Evolutionary conservation across 2,329 filamentous ascomycete species (phyloP).

Genomic region (Trichophyton rubrum): DNA sequence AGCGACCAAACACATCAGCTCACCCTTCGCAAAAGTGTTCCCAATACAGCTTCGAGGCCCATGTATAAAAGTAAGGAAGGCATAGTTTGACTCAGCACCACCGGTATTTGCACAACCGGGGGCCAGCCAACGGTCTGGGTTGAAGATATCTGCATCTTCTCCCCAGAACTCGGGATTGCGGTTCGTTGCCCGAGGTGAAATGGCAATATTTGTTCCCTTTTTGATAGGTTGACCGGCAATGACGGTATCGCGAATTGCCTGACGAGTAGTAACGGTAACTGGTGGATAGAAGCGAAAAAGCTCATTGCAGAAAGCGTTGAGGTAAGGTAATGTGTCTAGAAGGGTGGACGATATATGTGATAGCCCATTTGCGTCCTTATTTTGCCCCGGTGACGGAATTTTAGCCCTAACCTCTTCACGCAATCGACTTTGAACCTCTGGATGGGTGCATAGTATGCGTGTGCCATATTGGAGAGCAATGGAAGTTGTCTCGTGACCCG

Average conservation of each 20-base stretch:
- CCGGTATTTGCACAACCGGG: slow-evolving; percentile 46
- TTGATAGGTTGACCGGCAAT: slow-evolving; percentile 54
- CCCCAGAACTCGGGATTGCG: slow-evolving; percentile 61
- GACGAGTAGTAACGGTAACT: slow-evolving; percentile 57
- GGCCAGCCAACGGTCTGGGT: slow-evolving; percentile 63
- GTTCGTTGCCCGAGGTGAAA: slow-evolving; percentile 58
- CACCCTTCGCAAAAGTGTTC: slow-evolving; percentile 63
- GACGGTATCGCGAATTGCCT: slow-evolving; percentile 52
- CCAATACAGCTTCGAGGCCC: slow-evolving; percentile 81
- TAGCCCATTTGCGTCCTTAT: neutral
- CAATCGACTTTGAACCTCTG: slow-evolving; percentile 52
- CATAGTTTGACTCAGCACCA: slow-evolving; percentile 63
- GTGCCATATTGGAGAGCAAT: slow-evolving; percentile 63
- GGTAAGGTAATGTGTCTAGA: slow-evolving; percentile 62
- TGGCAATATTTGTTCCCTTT: slow-evolving; percentile 55
- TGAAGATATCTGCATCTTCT: slow-evolving; percentile 57
- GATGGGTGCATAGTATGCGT: slow-evolving; percentile 55
- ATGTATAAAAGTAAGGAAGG: slow-evolving; percentile 71
- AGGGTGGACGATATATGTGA: slow-evolving; percentile 29
- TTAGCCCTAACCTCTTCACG: slow-evolving; percentile 53
- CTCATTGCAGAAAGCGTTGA: slow-evolving; percentile 68
- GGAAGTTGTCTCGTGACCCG: slow-evolving; percentile 70
- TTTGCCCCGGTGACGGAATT: slow-evolving; percentile 39
- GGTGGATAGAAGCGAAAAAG: slow-evolving; percentile 61
- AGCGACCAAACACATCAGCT: slow-evolving; percentile 74